phyloP scores from a whole-genome alignment of 2,329 filamentous ascomycete species.

The Elsinoe necatrix region DNA sequence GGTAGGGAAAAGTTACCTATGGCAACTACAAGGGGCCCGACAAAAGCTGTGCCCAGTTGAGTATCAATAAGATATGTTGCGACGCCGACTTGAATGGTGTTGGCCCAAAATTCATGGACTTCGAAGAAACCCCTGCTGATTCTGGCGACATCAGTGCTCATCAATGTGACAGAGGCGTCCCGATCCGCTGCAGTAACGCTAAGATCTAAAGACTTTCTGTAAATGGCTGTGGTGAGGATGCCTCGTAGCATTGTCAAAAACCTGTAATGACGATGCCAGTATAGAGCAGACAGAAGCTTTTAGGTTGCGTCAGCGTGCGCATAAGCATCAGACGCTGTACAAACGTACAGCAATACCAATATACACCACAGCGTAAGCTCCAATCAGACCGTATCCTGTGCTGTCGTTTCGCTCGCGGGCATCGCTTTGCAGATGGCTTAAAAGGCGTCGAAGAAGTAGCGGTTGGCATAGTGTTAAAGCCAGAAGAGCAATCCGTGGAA shows the following conservation, averaged over 20 bases:
- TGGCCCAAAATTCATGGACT: slow-evolving; percentile 16
- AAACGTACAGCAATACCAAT: slow-evolving; percentile 26
- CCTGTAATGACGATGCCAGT: slow-evolving; percentile 4
- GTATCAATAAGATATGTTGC: slow-evolving; percentile 13
- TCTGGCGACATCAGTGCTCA: slow-evolving; percentile 15
- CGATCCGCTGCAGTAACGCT: slow-evolving; percentile 4
- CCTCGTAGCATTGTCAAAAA: slow-evolving; percentile 14
- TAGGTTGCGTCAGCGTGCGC: neutral
- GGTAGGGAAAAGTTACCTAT: neutral
- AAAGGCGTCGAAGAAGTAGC: slow-evolving; percentile 7
- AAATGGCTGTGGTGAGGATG: slow-evolving; percentile 6
- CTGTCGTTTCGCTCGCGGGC: neutral
- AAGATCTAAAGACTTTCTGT: slow-evolving; percentile 13
- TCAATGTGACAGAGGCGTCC: slow-evolving; percentile 8
- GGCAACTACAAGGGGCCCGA: slow-evolving; percentile 8
- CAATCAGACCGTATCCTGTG: slow-evolving; percentile 26
- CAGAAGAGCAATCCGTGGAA: slow-evolving; percentile 14
- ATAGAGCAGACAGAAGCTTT: neutral
- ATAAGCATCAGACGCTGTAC: too few species aligned
- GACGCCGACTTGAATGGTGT: slow-evolving; percentile 10
- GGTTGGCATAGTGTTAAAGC: slow-evolving; percentile 17
- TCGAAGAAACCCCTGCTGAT: neutral
- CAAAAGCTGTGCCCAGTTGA: slow-evolving; percentile 15
- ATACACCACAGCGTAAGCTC: slow-evolving; percentile 29
- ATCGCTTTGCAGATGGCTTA: slow-evolving; percentile 7